Conservation (phyloP, 2,329 filamentous ascomycete species). For the Cladorrhinum sp. region DNA sequence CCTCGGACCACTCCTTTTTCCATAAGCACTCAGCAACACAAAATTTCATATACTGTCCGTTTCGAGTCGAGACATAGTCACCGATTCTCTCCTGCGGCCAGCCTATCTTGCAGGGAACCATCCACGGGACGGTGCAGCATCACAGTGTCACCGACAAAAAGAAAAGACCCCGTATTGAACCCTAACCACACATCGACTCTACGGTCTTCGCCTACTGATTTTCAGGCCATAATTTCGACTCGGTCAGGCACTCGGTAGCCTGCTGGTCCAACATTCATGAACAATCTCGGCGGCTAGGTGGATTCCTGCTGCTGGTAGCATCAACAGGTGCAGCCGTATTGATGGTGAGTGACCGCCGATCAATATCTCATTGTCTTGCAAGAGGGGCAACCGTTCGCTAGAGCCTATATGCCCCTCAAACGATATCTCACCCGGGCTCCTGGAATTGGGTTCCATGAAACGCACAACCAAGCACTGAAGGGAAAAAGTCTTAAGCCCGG, state of each 20-base stretch:
- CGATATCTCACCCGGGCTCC: no score
- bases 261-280: neutral
- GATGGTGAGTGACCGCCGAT: neutral
- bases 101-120: slow-evolving; percentile 14
- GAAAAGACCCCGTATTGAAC: slow-evolving; percentile 1
- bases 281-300: neutral
- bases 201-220: neutral
- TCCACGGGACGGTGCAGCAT: slow-evolving; percentile 25
- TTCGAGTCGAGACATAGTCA: neutral
- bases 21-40: neutral
- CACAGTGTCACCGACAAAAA: slow-evolving; percentile 13
- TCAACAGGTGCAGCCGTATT: neutral
- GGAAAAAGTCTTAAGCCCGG: no score
- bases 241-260: neutral
- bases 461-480: no score
- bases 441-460: no score
- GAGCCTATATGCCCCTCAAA: no score
- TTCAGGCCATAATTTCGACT: neutral
- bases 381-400: no score
- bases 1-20: slow-evolving; percentile 4
- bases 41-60: neutral
- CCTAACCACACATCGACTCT: neutral
- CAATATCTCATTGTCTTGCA: neutral
- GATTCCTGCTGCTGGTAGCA: neutral
- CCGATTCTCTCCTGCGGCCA: slow-evolving; percentile 10